Evolutionary conservation across 257 asterid genomes (phyloP), one percentile per base, ranked within the genome.

Genomic region (Ligustrum vulgare): DNA sequence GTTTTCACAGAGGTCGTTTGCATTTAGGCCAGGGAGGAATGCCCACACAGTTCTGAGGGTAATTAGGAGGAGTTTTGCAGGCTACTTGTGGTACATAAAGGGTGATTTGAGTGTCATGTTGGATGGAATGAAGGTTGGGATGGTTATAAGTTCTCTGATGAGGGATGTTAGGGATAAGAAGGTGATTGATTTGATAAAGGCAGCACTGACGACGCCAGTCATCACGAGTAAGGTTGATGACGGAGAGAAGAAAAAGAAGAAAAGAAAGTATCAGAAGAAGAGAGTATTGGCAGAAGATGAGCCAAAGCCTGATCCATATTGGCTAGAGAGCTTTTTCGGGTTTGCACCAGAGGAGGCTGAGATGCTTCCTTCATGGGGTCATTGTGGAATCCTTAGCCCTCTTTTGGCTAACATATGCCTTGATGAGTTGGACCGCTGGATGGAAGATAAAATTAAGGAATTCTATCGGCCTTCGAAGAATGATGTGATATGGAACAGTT

Each of bases 301-400:
- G 85, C 99, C 99, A 0, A 94, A 94, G 87, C 98, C 99, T 25
- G 98, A 94, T 76, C 98, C 98, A 0, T 94, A 89, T 83, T 94
- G 99, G 98, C 75, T 94, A 78, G 96, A 88, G 67, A 80, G 95
- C 2, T 94, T 94, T 82, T 94, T 92, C 12, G 98, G 99, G 62
- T 94, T 94, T 77, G 97, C 97, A 0, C 99, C 99, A 1, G 99
- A 91, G 80, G 98, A 94, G 87, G 96, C 99, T 25, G 96, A 80
- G 78, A 78, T 88, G 65, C 80, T 67, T 34, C 99, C 99, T 75
- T 92, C 96, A 2, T 94, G 98, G 99, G 99, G 99, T 32, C 99
- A 94, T 81, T 92, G 98, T 84, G 99, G 99, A 79, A 87, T 92
- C 70, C 91, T 92, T 34, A 89, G 98, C 79, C 98, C 97, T n/a